Evolutionary conservation across 805 yeast genomes (phyloP).

Genomic region (Spathaspora hagerdaliae): DNA sequence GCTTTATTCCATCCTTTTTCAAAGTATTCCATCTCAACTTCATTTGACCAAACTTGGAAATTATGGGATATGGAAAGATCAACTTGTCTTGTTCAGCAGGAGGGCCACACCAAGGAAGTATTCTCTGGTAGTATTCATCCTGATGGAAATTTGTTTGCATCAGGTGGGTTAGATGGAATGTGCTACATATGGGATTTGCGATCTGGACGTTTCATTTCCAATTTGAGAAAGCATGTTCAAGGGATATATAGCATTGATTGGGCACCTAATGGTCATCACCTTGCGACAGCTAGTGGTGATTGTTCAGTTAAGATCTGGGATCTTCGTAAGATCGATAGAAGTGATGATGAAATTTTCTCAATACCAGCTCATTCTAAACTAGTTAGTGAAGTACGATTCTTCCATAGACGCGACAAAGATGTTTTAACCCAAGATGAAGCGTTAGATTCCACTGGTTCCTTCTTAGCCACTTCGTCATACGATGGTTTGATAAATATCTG

Average conservation of each 20-base stretch:
- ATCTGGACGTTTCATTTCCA: conserved; percentile 60
- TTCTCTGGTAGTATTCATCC: conserved; percentile 59
- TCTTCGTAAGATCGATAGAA: conserved; percentile 41
- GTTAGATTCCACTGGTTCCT: conserved; percentile 32
- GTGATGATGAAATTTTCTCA: conserved; percentile 35
- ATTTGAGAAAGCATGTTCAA: conserved; percentile 63
- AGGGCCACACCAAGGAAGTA: conserved; percentile 80
- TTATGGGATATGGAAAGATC: conserved; percentile 67
- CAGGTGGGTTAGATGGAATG: conserved; percentile 76
- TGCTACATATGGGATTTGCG: conserved; percentile 84
- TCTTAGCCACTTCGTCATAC: conserved; percentile 60
- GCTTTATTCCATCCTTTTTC: conserved; percentile 64
- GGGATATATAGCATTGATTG: conserved; percentile 72
- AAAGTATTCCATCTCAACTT: conserved; percentile 58
- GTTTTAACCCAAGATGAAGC: conserved; percentile 8
- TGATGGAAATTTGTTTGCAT: conserved; percentile 73
- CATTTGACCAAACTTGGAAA: conserved; percentile 85
- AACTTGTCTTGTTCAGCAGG: conserved; percentile 55
- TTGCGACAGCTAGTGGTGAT: conserved; percentile 86
- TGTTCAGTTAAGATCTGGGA: conserved; percentile 84
- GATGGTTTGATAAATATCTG: conserved; percentile 62
- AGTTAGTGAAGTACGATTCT: conserved; percentile 62
- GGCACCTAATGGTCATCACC: conserved; percentile 68
- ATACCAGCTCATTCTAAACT: conserved; percentile 75
- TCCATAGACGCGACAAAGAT: conserved; percentile 18